phyloP scores from a whole-genome alignment of 108 stramenopile species.

The Aurantiochytrium sp. region DNA sequence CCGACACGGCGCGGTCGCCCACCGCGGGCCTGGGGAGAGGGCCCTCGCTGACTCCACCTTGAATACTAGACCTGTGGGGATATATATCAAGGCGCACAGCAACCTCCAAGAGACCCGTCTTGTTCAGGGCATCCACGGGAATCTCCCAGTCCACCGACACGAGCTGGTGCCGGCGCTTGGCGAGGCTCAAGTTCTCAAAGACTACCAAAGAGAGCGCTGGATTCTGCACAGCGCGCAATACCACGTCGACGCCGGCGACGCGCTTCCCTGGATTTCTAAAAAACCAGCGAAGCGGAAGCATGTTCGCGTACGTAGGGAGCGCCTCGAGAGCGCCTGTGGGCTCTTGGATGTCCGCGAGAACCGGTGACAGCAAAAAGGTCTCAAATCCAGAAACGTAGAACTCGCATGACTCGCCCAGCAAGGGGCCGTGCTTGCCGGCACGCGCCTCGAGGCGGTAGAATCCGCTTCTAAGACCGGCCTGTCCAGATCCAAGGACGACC shows the following conservation, averaged over 20 bases:
- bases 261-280: background rate
- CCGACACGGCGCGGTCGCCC: background rate
- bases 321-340: background rate
- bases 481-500: background rate
- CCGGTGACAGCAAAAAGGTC: background rate
- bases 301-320: background rate
- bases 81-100: background rate
- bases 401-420: background rate
- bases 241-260: background rate
- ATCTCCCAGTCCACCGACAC: background rate
- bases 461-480: background rate
- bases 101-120: background rate
- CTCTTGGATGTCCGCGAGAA: background rate
- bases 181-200: background rate
- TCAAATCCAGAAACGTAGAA: background rate
- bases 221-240: background rate
- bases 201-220: background rate
- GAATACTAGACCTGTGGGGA: background rate
- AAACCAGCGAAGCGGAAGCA: background rate
- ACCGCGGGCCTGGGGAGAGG: background rate
- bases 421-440: background rate
- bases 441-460: background rate
- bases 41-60: too few species aligned
- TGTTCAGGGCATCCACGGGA: background rate
- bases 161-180: background rate